Percentiles rank a stretch among this genome's conserved stretches.
phyloP scores from a whole-genome alignment of 768 basidiomycete genomes.

The Boletellus emodensis region DNA sequence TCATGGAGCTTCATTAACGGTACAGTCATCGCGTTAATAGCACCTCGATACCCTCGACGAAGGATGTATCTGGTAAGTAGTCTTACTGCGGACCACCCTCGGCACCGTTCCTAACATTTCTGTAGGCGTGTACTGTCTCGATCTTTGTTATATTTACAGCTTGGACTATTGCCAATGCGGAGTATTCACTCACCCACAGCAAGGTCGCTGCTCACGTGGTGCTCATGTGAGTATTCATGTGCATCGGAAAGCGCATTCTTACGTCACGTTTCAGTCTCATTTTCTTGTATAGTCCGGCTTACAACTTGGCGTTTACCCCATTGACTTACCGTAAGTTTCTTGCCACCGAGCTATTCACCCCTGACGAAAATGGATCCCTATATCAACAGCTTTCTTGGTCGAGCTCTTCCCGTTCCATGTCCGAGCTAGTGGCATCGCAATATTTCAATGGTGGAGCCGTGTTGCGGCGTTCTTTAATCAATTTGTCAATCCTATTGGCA shows the following conservation, averaged over 20 bases:
- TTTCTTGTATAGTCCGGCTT: constrained; percentile 5
- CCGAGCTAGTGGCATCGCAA: constrained; percentile 55
- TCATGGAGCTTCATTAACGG: constrained; percentile 8
- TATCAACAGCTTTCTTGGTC: constrained; percentile 48
- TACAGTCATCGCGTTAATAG: background rate
- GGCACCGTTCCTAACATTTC: background rate
- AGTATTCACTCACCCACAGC: constrained; percentile 9
- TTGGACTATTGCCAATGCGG: constrained; percentile 17
- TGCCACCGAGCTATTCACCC: background rate
- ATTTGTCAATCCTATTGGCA: constrained; percentile 6
- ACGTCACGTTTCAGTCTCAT: constrained; percentile 1
- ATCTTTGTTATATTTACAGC: constrained; percentile 10
- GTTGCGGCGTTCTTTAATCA: constrained; percentile 13
- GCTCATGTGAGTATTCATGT: constrained; percentile 5
- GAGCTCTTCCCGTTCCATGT: constrained; percentile 62
- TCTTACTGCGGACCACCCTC: no score
- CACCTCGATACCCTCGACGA: constrained; percentile 6
- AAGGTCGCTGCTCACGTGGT: constrained; percentile 4
- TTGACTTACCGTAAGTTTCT: background rate
- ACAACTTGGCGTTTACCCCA: constrained; percentile 3
- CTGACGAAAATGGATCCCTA: background rate
- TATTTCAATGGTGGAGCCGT: constrained; percentile 59
- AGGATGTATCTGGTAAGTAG: constrained; percentile 6
- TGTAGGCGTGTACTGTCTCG: constrained; percentile 9
- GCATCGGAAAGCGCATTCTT: background rate